Conservation (phyloP, 176 grass and related monocot species). For the Juncus inflexus region DNA sequence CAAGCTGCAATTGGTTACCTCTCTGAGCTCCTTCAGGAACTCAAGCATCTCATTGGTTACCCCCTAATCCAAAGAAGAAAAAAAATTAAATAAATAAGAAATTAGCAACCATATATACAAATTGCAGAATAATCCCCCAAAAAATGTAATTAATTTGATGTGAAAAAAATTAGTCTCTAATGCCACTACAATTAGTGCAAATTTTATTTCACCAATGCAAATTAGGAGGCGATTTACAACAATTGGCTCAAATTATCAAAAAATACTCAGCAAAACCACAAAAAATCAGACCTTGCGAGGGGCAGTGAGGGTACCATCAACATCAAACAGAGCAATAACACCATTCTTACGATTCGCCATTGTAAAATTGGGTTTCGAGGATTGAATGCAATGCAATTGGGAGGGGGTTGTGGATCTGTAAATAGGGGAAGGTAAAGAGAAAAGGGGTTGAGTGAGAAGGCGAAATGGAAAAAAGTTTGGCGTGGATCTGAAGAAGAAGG, state of each 20-base stretch:
- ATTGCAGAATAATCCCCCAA: too few relatives aligned
- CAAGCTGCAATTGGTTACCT: slow-evolving; percentile 39
- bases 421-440: neutral
- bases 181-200: too few relatives aligned
- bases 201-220: too few relatives aligned
- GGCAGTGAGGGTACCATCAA: slow-evolving; percentile 96
- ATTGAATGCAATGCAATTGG: neutral
- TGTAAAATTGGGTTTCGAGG: slow-evolving; percentile 8
- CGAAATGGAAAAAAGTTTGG: slow-evolving; percentile 3
- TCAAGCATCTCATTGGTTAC: slow-evolving; percentile 83
- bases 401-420: neutral
- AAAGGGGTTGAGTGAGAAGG: neutral
- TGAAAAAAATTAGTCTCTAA: neutral
- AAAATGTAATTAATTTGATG: neutral
- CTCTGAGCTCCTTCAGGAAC: slow-evolving; percentile 66
- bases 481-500: slow-evolving; percentile 24
- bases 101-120: neutral
- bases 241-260: neutral
- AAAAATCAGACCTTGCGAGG: slow-evolving; percentile 55
- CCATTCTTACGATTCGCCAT: slow-evolving; percentile 39
- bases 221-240: slow-evolving; percentile 4
- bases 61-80: slow-evolving; percentile 29
- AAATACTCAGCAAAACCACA: slow-evolving; percentile 9
- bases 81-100: neutral
- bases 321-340: slow-evolving; percentile 89